Evolutionary conservation across 306 rosid species (phyloP).

Genomic region (Vachellia pachyceras): DNA sequence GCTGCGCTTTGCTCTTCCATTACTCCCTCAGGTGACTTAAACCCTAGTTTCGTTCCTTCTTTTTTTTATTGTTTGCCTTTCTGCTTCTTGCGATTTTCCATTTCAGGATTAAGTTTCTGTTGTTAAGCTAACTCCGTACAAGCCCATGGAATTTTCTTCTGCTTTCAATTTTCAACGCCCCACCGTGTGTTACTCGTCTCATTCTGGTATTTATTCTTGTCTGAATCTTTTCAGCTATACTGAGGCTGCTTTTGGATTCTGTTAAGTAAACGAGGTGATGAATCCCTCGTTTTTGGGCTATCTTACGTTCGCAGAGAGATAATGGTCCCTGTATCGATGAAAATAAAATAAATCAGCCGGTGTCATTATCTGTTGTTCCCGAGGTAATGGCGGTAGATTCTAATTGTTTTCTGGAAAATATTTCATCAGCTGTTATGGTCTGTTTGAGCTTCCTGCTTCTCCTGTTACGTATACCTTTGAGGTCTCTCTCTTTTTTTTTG

Average conservation of each 20-base stretch:
- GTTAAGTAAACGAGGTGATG: neutral
- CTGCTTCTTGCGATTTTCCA: neutral
- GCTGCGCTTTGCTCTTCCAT: neutral
- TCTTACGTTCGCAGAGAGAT: neutral
- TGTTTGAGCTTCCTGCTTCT: slow-evolving; percentile 10
- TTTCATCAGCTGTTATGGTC: neutral
- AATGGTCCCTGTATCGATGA: neutral
- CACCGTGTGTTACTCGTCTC: neutral
- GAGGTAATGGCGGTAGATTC: neutral
- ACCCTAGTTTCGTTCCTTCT: neutral
- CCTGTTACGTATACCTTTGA: neutral
- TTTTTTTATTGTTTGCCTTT: neutral
- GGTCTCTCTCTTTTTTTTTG: neutral
- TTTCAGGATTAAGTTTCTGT: neutral
- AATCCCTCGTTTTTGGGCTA: neutral
- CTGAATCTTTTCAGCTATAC: neutral
- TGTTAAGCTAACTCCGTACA: neutral
- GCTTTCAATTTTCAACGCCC: neutral
- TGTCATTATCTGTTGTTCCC: slow-evolving; percentile 12
- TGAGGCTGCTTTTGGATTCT: neutral
- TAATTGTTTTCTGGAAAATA: neutral
- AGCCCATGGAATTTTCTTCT: neutral
- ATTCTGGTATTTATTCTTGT: neutral
- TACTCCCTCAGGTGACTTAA: neutral
- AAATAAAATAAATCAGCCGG: slow-evolving; percentile 4